Conservation (phyloP, 2,329 filamentous ascomycete genomes). For the Ophiostoma australiae region DNA sequence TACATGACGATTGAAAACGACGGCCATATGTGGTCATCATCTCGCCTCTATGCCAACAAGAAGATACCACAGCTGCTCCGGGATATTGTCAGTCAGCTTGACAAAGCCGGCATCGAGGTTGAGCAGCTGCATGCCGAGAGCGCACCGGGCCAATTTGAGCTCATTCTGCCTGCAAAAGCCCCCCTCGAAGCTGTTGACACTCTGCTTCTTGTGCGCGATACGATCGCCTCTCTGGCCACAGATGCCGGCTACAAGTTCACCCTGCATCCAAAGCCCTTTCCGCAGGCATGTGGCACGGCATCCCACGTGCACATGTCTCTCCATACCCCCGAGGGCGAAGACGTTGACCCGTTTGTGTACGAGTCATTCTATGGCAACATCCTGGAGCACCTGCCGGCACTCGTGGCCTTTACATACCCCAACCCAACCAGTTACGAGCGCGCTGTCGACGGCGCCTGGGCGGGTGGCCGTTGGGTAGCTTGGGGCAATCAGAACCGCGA, state of each 20-base stretch:
- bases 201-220: slow-evolving; percentile 65
- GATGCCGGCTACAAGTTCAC: slow-evolving; percentile 62
- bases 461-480: slow-evolving; percentile 70
- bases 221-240: slow-evolving; percentile 60
- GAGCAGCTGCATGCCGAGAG: slow-evolving; percentile 73
- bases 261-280: slow-evolving; percentile 66
- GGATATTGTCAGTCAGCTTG: slow-evolving; percentile 59
- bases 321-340: slow-evolving; percentile 39
- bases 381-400: slow-evolving; percentile 57
- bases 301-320: slow-evolving; percentile 68
- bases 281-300: slow-evolving; percentile 55
- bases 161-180: slow-evolving; percentile 60
- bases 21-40: slow-evolving; percentile 67
- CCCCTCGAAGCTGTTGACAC: slow-evolving; percentile 66
- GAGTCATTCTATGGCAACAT: slow-evolving; percentile 68
- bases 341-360: slow-evolving; percentile 38
- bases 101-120: slow-evolving; percentile 57
- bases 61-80: slow-evolving; percentile 55
- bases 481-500: slow-evolving; percentile 83
- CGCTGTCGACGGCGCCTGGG: slow-evolving; percentile 65
- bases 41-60: slow-evolving; percentile 58
- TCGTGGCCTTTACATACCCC: slow-evolving; percentile 66
- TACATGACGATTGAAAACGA: slow-evolving; percentile 47
- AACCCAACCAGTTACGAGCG: slow-evolving; percentile 64
- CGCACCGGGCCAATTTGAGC: slow-evolving; percentile 70